A percentile compares a stretch with the other conserved stretches of the same genome.
phyloP scores from a whole-genome alignment of 2,329 filamentous ascomycete species.

The Monosporascus sp. region DNA sequence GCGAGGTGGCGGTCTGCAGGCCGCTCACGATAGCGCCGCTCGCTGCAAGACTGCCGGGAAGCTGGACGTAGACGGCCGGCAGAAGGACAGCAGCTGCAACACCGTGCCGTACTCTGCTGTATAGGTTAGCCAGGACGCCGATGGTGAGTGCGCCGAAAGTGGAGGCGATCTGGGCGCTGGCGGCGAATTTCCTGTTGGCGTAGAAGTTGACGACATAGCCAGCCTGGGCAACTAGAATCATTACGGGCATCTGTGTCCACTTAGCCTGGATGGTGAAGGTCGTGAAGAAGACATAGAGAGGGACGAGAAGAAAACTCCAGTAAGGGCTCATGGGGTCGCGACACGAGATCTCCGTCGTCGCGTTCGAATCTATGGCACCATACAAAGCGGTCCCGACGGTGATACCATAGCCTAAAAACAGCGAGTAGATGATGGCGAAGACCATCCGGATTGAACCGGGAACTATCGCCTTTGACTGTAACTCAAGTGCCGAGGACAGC shows the following conservation, averaged over 20 bases:
- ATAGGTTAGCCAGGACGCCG: slow-evolving; percentile 71
- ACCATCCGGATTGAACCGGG: slow-evolving; percentile 69
- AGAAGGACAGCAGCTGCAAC: slow-evolving; percentile 42
- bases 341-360: slow-evolving; percentile 29
- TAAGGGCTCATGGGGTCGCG: slow-evolving; percentile 24
- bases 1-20: slow-evolving; percentile 35
- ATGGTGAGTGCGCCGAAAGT: slow-evolving; percentile 72
- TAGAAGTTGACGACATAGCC: slow-evolving; percentile 77
- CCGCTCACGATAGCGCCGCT: slow-evolving; percentile 42
- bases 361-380: slow-evolving; percentile 37
- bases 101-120: slow-evolving; percentile 56
- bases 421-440: slow-evolving; percentile 68
- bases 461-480: slow-evolving; percentile 64
- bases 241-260: slow-evolving; percentile 73
- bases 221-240: slow-evolving; percentile 66
- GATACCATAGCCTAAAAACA: slow-evolving; percentile 68
- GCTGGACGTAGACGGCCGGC: slow-evolving; percentile 43
- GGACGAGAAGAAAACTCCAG: slow-evolving; percentile 65
- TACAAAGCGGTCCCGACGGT: slow-evolving; percentile 41
- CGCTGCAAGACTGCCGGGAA: slow-evolving; percentile 42
- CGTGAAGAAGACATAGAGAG: slow-evolving; percentile 66
- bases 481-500: slow-evolving; percentile 47
- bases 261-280: slow-evolving; percentile 76
- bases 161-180: slow-evolving; percentile 69
- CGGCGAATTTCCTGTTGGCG: slow-evolving; percentile 57